Conservation (phyloP, 345 rosid species). For the Heritiera littoralis region DNA sequence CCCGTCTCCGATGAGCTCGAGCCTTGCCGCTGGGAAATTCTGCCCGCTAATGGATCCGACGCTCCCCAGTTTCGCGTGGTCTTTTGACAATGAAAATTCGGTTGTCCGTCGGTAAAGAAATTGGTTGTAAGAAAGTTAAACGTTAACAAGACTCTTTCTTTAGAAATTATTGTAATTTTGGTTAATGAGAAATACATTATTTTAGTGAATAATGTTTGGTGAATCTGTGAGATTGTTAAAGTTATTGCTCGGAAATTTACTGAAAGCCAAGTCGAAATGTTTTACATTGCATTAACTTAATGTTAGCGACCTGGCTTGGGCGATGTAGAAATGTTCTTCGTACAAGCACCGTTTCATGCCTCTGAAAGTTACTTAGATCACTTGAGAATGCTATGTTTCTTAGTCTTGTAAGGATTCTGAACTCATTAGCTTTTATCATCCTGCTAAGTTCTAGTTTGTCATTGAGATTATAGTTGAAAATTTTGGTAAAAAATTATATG, state of each 20-base stretch:
- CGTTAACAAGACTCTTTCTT: neutral
- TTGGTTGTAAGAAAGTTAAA: neutral
- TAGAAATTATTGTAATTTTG: neutral
- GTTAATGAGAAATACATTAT: neutral
- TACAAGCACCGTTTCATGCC: no score
- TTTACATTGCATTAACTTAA: neutral
- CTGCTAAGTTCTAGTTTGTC: neutral
- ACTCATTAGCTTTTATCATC: neutral
- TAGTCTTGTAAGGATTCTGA: no score
- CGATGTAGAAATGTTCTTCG: neutral
- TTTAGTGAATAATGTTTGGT: neutral
- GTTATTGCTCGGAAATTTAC: neutral
- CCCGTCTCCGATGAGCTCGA: slow-evolving; percentile 93
- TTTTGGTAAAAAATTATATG: neutral
- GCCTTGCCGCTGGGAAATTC: slow-evolving; percentile 92
- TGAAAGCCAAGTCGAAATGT: neutral
- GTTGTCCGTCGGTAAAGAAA: slow-evolving; percentile 1
- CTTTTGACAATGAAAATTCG: slow-evolving; percentile 41
- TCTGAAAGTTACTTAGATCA: neutral
- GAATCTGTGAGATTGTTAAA: neutral
- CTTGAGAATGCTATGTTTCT: neutral
- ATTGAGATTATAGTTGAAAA: neutral
- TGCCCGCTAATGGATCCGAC: slow-evolving; percentile 64
- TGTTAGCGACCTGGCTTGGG: neutral
- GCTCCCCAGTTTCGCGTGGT: slow-evolving; percentile 94